Conservation (phyloP, 192 early-diverging fungal species). For the Phlyctochytrium arcticum region DNA sequence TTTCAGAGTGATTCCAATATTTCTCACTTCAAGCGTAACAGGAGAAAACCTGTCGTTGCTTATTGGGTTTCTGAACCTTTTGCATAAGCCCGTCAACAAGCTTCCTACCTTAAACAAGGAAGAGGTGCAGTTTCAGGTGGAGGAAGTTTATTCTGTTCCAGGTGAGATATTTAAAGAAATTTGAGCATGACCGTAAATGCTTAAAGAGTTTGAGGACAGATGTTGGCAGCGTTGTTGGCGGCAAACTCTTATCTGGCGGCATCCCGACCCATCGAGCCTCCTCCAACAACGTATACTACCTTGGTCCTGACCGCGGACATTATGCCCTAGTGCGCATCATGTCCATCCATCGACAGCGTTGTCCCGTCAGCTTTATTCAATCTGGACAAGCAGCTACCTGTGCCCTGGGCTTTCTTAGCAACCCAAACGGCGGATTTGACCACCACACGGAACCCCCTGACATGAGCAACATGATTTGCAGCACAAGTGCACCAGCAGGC, state of each 20-base stretch:
- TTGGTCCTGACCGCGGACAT: conserved; percentile 66
- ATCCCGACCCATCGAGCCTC: conserved; percentile 2
- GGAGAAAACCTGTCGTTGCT: conserved; percentile 67
- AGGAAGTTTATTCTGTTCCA: conserved; percentile 72
- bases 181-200: conserved; percentile 4
- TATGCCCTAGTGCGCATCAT: conserved; percentile 67
- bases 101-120: conserved; percentile 27
- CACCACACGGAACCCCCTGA: not conserved
- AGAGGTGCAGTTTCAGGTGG: conserved; percentile 62
- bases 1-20: conserved; percentile 69
- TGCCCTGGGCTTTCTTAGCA: conserved; percentile 45
- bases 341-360: conserved; percentile 80
- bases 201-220: conserved; percentile 4
- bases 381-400: conserved; percentile 73
- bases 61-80: conserved; percentile 60
- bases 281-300: conserved; percentile 28
- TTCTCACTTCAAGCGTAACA: conserved; percentile 80
- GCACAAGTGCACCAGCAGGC: too few species aligned
- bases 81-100: conserved; percentile 51
- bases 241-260: conserved; percentile 33
- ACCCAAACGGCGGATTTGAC: not conserved
- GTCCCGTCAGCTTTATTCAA: conserved; percentile 61
- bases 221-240: conserved; percentile 44
- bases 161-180: too few species aligned
- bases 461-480: too few species aligned